These are phyloP conservation scores for Fusarium sp. DNA, from an alignment of 2,329 filamentous ascomycete species.

Conservation along the genomic window DNA sequence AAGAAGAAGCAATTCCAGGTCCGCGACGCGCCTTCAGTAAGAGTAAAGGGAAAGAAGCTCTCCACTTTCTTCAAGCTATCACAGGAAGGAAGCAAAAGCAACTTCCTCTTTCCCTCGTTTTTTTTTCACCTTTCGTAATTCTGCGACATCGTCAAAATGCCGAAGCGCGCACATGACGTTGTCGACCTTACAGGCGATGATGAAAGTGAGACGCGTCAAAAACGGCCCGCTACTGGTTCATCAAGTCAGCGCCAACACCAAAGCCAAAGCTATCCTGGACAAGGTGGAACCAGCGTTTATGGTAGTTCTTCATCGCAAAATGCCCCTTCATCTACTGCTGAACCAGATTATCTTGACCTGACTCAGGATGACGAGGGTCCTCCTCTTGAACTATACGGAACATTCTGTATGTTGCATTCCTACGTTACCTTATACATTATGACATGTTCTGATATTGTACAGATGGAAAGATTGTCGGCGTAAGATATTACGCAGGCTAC, in stretches of 20 bases:
- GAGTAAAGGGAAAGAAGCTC: background rate
- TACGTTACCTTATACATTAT: background rate
- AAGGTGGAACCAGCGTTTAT: conserved; percentile 36
- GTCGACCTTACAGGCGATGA: conserved; percentile 59
- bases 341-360: conserved; percentile 57
- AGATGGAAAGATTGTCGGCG: conserved; percentile 64
- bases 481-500: conserved; percentile 70
- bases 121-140: background rate
- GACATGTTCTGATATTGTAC: conserved; percentile 18
- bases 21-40: background rate
- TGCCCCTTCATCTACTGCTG: conserved; percentile 39
- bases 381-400: conserved; percentile 60
- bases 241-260: conserved; percentile 9
- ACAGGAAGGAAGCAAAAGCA: background rate
- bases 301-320: conserved; percentile 27
- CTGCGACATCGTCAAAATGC: conserved; percentile 26
- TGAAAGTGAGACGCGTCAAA: conserved; percentile 38
- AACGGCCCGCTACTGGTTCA: conserved; percentile 42
- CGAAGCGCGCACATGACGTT: conserved; percentile 54
- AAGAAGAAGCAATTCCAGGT: conserved; percentile 40
- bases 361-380: conserved; percentile 59
- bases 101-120: background rate
- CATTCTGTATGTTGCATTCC: conserved; percentile 51
- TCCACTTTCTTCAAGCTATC: background rate
- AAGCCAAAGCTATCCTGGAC: conserved; percentile 18